Evolutionary conservation across 2,329 filamentous ascomycete species (phyloP).

Genomic region (Zymoseptoria tritici): DNA sequence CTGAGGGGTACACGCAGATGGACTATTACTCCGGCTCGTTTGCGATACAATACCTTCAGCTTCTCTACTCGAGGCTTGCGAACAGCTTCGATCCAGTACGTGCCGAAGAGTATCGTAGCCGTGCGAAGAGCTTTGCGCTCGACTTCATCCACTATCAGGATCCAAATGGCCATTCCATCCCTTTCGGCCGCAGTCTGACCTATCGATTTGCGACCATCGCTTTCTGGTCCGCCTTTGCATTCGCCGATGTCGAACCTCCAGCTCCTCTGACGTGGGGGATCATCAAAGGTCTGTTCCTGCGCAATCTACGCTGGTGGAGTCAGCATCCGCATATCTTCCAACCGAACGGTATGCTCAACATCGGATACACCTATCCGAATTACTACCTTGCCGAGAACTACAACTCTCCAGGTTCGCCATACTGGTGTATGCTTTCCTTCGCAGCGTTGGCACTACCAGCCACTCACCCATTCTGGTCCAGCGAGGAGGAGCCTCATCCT

Average conservation of each 20-base stretch:
- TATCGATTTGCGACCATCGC: slow-evolving; percentile 83
- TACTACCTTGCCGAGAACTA: slow-evolving; percentile 80
- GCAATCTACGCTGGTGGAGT: slow-evolving; percentile 74
- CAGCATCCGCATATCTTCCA: slow-evolving; percentile 68
- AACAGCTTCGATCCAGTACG: slow-evolving; percentile 57
- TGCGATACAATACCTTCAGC: slow-evolving; percentile 72
- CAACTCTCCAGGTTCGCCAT: slow-evolving; percentile 65
- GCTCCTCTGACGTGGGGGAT: slow-evolving; percentile 69
- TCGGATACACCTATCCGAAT: slow-evolving; percentile 73
- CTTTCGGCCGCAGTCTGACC: slow-evolving; percentile 69
- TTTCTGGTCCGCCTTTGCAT: slow-evolving; percentile 72
- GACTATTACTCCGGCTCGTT: slow-evolving; percentile 80
- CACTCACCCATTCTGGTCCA: slow-evolving; percentile 67
- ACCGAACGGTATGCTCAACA: slow-evolving; percentile 63
- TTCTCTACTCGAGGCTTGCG: slow-evolving; percentile 67
- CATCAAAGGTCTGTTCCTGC: slow-evolving; percentile 66
- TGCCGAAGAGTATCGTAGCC: slow-evolving; percentile 60
- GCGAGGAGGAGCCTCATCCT: slow-evolving; percentile 51
- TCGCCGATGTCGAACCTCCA: slow-evolving; percentile 66
- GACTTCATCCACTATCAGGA: slow-evolving; percentile 74
- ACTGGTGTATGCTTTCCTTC: slow-evolving; percentile 75
- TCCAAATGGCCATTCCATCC: slow-evolving; percentile 61
- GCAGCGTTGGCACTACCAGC: slow-evolving; percentile 64
- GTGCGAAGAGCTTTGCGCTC: slow-evolving; percentile 58
- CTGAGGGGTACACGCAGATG: slow-evolving; percentile 72